Percentiles rank a stretch among this genome's conserved stretches.
These are phyloP conservation scores for cucumber (Cucumis sativus) DNA, from an alignment of 306 rosid genomes.

Conservation along the genomic window Cucumber_9930_V3 NC_026658.2:13945501-13946000, in stretches of 20 bases:
- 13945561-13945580: background rate
- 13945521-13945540: constrained; percentile 22
- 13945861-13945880: background rate
- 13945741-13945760: background rate
- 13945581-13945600: constrained; percentile 16
- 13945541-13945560: background rate
- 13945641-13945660: constrained; percentile 43
- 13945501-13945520: constrained; percentile 32
- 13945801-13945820: constrained; percentile 80
- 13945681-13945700: too few relatives aligned
- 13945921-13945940: too few relatives aligned
- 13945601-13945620: constrained; percentile 16
- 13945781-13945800: constrained; percentile 77
- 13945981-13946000: too few relatives aligned
- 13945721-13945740: background rate
- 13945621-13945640: constrained; percentile 6
- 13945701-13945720: background rate
- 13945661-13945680: constrained; percentile 27
- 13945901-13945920: too few relatives aligned
- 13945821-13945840: constrained; percentile 69
- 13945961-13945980: too few relatives aligned
- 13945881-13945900: too few relatives aligned
- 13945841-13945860: constrained; percentile 56
- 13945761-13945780: constrained; percentile 62
- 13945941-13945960: too few relatives aligned